Evolutionary conservation across 257 asterid species (phyloP), one percentile per base, ranked within the genome.

Genomic region (Plectranthus barbatus): DNA sequence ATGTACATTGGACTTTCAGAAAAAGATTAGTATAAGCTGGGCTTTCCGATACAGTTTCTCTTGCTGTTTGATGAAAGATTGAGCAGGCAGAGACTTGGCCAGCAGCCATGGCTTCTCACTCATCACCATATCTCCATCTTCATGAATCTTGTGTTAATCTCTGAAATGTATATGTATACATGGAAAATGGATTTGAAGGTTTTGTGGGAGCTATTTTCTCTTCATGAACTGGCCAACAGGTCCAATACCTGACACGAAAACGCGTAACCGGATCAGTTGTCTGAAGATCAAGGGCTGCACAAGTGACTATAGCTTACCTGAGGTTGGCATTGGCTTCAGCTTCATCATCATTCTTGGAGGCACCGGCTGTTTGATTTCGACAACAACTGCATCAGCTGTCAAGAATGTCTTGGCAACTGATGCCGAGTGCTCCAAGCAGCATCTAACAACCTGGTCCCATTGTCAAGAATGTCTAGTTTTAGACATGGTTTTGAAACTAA

Each of bases 361-460:
- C 2, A 44, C 20, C 40, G 81, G 77, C 66, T 84, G 82, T 69
- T 77, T 82, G 68, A 86, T 84, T 65, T 90, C 91, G 45, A 86
- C 67, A 17, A 90, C 78, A 39, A 90, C 91, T 0, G 97, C 97
- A 79, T 80, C 86, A 4, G 94, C 86, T 57, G 82, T 84, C 79
- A 86, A 68, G 68, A 90, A 86, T 1, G 84, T 77, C 76, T 71
- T 83, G 26, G 90, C 94, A 13, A 90, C 91, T 8, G 95, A 85
- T 10, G 88, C 83, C 44, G 95, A 84, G 53, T 90, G 90, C 69
- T 86, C 95, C 72, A 86, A 78, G 79, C 95, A 90, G 76, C 97
- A 90, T 68, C 97, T 72, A 5, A 90, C 90, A 14, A 90, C 95
- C 94, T 89, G 81, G 12, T 56, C 69, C 54, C 2, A 24, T 2